Conservation (phyloP, 768 basidiomycete species). For the Rubroboletus pulcherrimus region DNA sequence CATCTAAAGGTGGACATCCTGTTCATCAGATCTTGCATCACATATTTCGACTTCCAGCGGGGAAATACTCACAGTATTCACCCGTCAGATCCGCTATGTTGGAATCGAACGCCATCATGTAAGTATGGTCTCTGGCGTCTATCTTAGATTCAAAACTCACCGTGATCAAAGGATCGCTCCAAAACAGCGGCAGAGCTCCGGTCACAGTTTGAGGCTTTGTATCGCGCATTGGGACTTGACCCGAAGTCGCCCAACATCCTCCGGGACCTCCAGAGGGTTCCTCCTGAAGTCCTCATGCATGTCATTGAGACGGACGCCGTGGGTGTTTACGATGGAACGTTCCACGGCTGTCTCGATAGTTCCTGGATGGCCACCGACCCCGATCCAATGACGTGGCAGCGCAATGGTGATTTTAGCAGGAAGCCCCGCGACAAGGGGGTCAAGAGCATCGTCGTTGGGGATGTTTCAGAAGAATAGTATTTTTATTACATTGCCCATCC, state of each 20-base stretch:
- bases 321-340: slow-evolving; percentile 56
- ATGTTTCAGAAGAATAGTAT: slow-evolving; percentile 73
- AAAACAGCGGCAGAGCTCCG: slow-evolving; percentile 56
- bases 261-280: slow-evolving; percentile 43
- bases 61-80: slow-evolving; percentile 50
- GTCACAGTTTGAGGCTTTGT: slow-evolving; percentile 62
- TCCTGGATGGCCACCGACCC: slow-evolving; percentile 52
- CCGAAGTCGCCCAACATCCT: slow-evolving; percentile 48
- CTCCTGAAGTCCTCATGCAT: slow-evolving; percentile 48
- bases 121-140: slow-evolving; percentile 17
- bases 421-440: slow-evolving; percentile 57
- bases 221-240: slow-evolving; percentile 51
- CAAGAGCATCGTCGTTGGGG: slow-evolving; percentile 56
- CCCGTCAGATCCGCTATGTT: slow-evolving; percentile 63
- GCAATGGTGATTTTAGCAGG: slow-evolving; percentile 51
- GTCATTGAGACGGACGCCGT: slow-evolving; percentile 55
- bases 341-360: slow-evolving; percentile 59
- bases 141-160: not conserved
- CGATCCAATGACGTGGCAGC: slow-evolving; percentile 69
- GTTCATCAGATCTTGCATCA: slow-evolving; percentile 72
- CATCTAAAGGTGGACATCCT: slow-evolving; percentile 57
- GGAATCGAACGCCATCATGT: slow-evolving; percentile 75
- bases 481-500: slow-evolving; percentile 69
- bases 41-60: slow-evolving; percentile 56
- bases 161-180: slow-evolving; percentile 42